phyloP scores from a whole-genome alignment of 2,329 filamentous ascomycete species.

The Penicillium sp. region DNA sequence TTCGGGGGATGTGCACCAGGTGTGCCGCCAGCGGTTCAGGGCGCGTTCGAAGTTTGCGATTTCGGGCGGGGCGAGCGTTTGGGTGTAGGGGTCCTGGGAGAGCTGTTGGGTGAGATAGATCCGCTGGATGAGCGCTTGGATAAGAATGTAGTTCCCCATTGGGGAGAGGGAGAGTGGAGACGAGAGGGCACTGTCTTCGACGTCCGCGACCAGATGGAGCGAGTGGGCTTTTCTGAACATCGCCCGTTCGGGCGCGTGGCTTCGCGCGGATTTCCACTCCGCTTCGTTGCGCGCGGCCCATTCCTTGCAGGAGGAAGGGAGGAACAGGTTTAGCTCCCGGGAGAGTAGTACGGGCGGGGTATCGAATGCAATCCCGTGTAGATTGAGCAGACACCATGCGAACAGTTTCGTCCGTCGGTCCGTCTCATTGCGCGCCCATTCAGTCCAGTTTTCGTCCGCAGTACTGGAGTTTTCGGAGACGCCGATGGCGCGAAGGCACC shows the following conservation, averaged over 20 bases:
- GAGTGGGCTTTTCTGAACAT: no score
- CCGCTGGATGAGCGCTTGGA: slow-evolving; percentile 71
- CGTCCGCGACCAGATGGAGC: neutral
- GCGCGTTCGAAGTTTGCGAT: slow-evolving; percentile 38
- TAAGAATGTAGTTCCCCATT: slow-evolving; percentile 69
- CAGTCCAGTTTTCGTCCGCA: neutral
- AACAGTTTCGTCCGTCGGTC: slow-evolving; percentile 11
- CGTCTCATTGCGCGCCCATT: slow-evolving; percentile 9
- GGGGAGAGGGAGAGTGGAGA: slow-evolving; percentile 34
- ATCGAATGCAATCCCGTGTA: slow-evolving; percentile 11
- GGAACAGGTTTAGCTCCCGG: slow-evolving; percentile 6
- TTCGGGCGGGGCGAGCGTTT: no score
- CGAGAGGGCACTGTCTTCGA: neutral
- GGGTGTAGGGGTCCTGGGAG: no score
- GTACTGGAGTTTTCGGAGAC: neutral
- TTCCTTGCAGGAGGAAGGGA: slow-evolving; percentile 16
- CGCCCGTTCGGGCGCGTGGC: no score
- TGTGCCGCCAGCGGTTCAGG: slow-evolving; percentile 45
- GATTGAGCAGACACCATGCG: slow-evolving; percentile 16
- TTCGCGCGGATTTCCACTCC: no score
- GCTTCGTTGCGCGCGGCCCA: slow-evolving; percentile 8
- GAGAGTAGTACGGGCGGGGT: slow-evolving; percentile 1
- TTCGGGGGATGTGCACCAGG: slow-evolving; percentile 48
- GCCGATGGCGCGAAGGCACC: slow-evolving; percentile 3
- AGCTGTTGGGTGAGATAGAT: neutral